Evolutionary conservation across 768 basidiomycete species (phyloP).

Genomic region (Pleurotus sapidus): DNA sequence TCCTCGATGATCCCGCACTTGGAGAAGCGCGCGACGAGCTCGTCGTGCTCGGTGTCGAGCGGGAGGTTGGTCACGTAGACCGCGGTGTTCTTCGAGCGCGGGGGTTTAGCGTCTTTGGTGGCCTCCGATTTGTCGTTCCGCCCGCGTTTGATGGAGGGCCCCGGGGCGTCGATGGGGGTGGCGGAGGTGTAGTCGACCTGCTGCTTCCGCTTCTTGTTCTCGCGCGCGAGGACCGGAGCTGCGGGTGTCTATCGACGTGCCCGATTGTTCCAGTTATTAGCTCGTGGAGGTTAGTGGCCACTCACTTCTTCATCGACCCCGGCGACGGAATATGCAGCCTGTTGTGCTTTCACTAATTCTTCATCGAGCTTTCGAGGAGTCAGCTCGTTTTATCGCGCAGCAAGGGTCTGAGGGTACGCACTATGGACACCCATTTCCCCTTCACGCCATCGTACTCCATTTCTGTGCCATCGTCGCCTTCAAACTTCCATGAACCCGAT

Average conservation of each 20-base stretch:
- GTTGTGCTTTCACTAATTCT: slow-evolving; percentile 82
- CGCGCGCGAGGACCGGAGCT: slow-evolving; percentile 79
- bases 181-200: slow-evolving; percentile 69
- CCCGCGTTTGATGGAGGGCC: slow-evolving; percentile 66
- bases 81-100: slow-evolving; percentile 88
- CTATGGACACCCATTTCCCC: slow-evolving; percentile 80
- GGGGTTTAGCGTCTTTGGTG: slow-evolving; percentile 37
- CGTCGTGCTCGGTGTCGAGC: slow-evolving; percentile 65
- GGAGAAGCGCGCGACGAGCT: slow-evolving; percentile 82
- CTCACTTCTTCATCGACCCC: slow-evolving; percentile 94
- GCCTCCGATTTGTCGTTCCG: slow-evolving; percentile 45
- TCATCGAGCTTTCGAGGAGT: slow-evolving; percentile 68
- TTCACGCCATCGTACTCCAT: slow-evolving; percentile 82
- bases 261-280: background rate
- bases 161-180: slow-evolving; percentile 34
- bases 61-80: slow-evolving; percentile 89
- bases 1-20: slow-evolving; percentile 93
- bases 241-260: slow-evolving; percentile 71
- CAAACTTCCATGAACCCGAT: slow-evolving; percentile 80
- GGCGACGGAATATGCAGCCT: slow-evolving; percentile 89
- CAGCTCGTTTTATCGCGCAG: background rate
- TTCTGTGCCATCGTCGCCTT: slow-evolving; percentile 88
- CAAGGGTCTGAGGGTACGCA: slow-evolving; percentile 36
- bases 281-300: slow-evolving; percentile 5
- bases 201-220: slow-evolving; percentile 77